Base-by-base conservation (phyloP, 371 early-diverging fungal species). In the Rhizomucor pusillus region DNA sequence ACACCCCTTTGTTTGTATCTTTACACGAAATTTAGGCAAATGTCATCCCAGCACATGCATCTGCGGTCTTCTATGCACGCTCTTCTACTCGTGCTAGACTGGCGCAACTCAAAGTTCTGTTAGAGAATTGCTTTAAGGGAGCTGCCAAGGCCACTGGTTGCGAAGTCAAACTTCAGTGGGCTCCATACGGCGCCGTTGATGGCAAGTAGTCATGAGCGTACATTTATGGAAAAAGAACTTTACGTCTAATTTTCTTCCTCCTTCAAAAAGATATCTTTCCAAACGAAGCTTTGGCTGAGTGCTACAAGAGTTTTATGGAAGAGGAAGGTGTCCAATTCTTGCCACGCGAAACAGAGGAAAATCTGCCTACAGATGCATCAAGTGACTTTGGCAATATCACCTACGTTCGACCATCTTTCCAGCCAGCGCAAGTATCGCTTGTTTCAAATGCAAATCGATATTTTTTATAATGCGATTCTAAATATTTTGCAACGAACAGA, bases 101-200 rank as follows among this genome's bases (percentile, higher is more conserved):
- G 9, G 50, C 35, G 3, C 63, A 72, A 35, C 56, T 90, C 22
- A 76, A 73, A 41, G 62, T 54, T 16, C 68, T 74, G 22, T 69
- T 90, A 0, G 50, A 79, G 23, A 67, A 69, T 18, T 78, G 85
- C 37, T 81, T 92, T 63, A 73, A 82, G 54, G 84, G 84, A 4
- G 85, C 86, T 14, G 89, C 87, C 13, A 51, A 60, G 14, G 77
- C 89, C 11, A 83, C 89, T n/a, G 90, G 89, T n/a, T 90, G 90
- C 54, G 74, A 77, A 20, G 69, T 72, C 53, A 82, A 79, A 52
- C 63, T 80, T 16, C 69, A 58, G 0, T 73, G 79, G 68, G 79
- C 79, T 53, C 52, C 70, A 43, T 60, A 50, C 16, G 75, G 71
- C 10, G 54, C 56, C 13, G 25, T 65, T 11, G 71, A 69, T 44